phyloP scores from a whole-genome alignment of 805 yeast genomes.

The Hanseniaspora singularis region DNA sequence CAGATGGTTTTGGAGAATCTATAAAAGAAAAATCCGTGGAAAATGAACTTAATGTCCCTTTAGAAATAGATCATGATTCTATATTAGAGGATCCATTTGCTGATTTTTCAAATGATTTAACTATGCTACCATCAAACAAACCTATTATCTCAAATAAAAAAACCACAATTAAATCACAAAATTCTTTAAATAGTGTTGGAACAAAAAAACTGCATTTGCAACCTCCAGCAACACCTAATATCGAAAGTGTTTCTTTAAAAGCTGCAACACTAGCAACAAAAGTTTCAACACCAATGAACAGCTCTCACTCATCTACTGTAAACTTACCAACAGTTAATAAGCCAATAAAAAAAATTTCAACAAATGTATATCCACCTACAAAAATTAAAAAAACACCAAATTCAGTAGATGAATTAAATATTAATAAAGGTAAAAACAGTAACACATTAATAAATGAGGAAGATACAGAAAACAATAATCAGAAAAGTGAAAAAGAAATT shows the following conservation, averaged over 20 bases:
- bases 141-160: constrained; percentile 7
- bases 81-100: neutral
- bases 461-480: neutral
- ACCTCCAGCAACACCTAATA: constrained; percentile 12
- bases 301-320: too few relatives aligned
- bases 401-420: too few relatives aligned
- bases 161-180: too few relatives aligned
- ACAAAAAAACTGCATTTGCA: constrained; percentile 4
- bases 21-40: neutral
- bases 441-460: too few relatives aligned
- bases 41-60: neutral
- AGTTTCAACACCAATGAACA: neutral
- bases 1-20: neutral
- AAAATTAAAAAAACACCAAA: neutral
- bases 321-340: too few relatives aligned
- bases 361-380: neutral
- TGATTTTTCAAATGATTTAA: constrained; percentile 9
- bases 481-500: constrained; percentile 16
- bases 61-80: neutral
- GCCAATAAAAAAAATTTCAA: too few relatives aligned
- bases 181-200: too few relatives aligned
- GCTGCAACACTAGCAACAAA: constrained; percentile 9
- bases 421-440: too few relatives aligned
- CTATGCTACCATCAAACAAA: constrained; percentile 16
- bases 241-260: constrained; percentile 3